phyloP scores from a whole-genome alignment of 257 asterid species.

The Solanum verrucosum region DNA sequence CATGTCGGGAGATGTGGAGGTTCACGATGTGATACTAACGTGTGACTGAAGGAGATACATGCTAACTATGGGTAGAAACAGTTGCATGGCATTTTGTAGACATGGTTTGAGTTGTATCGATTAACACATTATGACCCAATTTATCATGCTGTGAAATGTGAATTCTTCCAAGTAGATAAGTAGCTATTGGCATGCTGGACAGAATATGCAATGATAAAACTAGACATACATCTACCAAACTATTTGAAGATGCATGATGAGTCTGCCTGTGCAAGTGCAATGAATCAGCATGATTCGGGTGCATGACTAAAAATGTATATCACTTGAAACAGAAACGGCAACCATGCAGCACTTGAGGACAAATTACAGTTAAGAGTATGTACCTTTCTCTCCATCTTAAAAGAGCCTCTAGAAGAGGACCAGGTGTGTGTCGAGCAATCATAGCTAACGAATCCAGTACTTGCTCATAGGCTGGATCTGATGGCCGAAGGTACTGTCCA shows the following conservation, averaged over 20 bases:
- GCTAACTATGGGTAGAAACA: background rate
- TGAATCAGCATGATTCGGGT: background rate
- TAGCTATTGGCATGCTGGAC: background rate
- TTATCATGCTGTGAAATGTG: background rate
- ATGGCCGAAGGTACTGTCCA: constrained; percentile 97
- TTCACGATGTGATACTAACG: background rate
- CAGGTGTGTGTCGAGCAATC: constrained; percentile 99
- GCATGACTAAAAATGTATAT: background rate
- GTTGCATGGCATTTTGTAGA: background rate
- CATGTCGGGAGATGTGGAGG: background rate
- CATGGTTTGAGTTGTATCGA: background rate
- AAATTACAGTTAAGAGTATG: background rate
- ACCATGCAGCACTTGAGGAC: background rate
- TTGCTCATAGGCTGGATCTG: constrained; percentile 99
- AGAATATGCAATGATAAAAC: background rate
- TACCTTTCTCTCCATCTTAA: constrained; percentile 96
- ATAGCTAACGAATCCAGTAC: constrained; percentile 96
- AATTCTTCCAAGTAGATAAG: background rate
- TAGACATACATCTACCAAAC: background rate
- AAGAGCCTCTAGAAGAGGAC: constrained; percentile 95
- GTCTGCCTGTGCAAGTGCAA: background rate
- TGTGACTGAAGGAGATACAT: background rate
- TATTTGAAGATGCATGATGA: background rate
- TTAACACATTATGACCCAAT: background rate
- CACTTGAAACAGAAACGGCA: background rate